These are phyloP conservation scores for Clavulina sp. DNA, from an alignment of 768 basidiomycete genomes.

Conservation along the genomic window DNA sequence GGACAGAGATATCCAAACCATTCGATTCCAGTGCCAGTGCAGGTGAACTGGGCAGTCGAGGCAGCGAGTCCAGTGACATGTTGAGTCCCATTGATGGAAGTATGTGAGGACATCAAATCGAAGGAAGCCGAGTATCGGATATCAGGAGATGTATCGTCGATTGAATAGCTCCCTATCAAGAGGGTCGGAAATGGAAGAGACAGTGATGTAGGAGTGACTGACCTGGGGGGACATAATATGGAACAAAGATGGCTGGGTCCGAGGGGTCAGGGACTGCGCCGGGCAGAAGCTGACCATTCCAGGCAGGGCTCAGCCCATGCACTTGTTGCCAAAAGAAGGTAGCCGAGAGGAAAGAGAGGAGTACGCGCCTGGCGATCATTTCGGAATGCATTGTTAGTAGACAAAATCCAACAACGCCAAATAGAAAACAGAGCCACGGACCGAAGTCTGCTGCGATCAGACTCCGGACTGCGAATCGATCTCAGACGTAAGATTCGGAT, in stretches of 20 bases:
- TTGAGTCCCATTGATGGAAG: not conserved
- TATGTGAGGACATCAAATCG: not conserved
- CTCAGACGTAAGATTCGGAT: no score
- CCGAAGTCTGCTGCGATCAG: no score
- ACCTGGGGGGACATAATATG: not conserved
- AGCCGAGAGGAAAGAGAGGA: no score
- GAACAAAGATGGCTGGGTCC: not conserved
- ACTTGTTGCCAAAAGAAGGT: no score
- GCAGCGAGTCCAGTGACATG: not conserved
- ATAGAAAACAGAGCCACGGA: no score
- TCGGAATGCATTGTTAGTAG: no score
- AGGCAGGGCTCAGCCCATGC: not conserved
- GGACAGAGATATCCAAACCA: not conserved
- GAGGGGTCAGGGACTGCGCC: not conserved
- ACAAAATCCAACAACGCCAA: no score
- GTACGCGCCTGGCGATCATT: no score
- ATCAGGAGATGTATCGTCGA: not conserved
- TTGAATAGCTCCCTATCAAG: not conserved
- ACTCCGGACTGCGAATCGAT: no score
- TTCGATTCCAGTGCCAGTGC: not conserved
- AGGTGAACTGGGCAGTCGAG: not conserved
- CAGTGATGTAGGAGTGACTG: not conserved
- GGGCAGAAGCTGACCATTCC: conserved; percentile 1
- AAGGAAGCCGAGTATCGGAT: not conserved
- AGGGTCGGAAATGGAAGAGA: not conserved